These are phyloP conservation scores for Dioscorea cayenensis DNA, from an alignment of 116 monocot species.

Conservation along the genomic window DNA sequence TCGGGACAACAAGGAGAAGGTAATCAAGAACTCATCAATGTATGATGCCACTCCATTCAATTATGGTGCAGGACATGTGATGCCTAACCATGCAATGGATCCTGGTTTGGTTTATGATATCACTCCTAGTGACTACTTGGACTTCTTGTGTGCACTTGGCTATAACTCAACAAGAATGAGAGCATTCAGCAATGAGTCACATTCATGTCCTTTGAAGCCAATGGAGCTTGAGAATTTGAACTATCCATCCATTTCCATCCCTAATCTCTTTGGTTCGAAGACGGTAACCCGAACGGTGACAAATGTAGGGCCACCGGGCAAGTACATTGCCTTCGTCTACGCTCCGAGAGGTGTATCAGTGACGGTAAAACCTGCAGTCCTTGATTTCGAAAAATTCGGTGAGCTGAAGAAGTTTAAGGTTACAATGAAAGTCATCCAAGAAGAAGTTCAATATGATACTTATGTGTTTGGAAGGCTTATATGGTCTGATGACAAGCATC, in stretches of 20 bases:
- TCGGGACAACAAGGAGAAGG: not conserved
- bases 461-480: not conserved
- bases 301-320: conserved; percentile 18
- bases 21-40: not conserved
- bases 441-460: not conserved
- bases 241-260: conserved; percentile 35
- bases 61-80: conserved; percentile 7
- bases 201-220: conserved; percentile 2
- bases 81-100: conserved; percentile 11
- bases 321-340: not conserved
- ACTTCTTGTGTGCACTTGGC: conserved; percentile 12
- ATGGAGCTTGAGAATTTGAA: conserved; percentile 20
- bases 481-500: conserved; percentile 5
- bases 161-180: conserved; percentile 3
- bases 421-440: not conserved
- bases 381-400: not conserved
- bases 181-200: not conserved
- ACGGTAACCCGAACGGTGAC: conserved; percentile 18
- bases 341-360: not conserved
- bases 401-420: conserved; percentile 2
- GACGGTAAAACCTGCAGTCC: not conserved
- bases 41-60: conserved; percentile 4
- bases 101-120: conserved; percentile 11
- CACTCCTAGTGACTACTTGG: conserved; percentile 1
- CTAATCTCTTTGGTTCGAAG: not conserved